Conservation (phyloP, 805 yeast genomes). For the Suhomyces xylopsoci region DNA sequence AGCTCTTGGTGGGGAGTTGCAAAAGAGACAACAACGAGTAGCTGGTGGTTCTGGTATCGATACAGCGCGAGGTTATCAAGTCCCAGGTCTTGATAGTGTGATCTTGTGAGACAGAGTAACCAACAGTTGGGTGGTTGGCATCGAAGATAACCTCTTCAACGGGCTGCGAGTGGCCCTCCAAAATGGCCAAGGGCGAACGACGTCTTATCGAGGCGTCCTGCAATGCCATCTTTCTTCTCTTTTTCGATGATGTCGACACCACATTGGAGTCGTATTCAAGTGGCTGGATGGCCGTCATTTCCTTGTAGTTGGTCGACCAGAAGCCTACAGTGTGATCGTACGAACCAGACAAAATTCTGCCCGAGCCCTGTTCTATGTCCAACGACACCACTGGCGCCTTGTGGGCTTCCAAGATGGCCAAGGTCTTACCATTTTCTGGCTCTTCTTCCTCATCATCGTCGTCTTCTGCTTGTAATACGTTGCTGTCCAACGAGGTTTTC, state of each 20-base stretch:
- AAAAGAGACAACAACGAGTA: conserved; percentile 77
- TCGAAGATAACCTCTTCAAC: conserved; percentile 85
- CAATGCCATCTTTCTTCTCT: conserved; percentile 79
- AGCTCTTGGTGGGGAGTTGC: conserved; percentile 61
- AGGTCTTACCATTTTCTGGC: conserved; percentile 66
- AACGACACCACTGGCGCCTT: conserved; percentile 79
- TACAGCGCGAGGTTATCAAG: conserved; percentile 76
- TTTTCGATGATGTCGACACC: conserved; percentile 72
- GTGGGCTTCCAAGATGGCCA: conserved; percentile 88
- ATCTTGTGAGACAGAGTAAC: conserved; percentile 92
- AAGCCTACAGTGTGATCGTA: conserved; percentile 76
- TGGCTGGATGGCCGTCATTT: conserved; percentile 62
- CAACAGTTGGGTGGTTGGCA: conserved; percentile 69
- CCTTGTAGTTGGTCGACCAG: conserved; percentile 87
- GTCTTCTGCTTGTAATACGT: conserved; percentile 41
- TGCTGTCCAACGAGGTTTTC: conserved; percentile 56
- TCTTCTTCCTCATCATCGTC: conserved; percentile 37
- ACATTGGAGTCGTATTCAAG: conserved; percentile 43
- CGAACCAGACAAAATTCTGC: conserved; percentile 78
- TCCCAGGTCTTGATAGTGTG: conserved; percentile 97
- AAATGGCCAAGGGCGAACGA: conserved; percentile 73
- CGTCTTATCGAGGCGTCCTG: conserved; percentile 74
- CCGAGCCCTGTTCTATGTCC: conserved; percentile 52
- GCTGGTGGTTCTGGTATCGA: conserved; percentile 85
- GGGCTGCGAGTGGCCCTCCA: conserved; percentile 82